phyloP scores from a whole-genome alignment of 768 basidiomycete genomes.

The Xerocomellus chrysenteron region DNA sequence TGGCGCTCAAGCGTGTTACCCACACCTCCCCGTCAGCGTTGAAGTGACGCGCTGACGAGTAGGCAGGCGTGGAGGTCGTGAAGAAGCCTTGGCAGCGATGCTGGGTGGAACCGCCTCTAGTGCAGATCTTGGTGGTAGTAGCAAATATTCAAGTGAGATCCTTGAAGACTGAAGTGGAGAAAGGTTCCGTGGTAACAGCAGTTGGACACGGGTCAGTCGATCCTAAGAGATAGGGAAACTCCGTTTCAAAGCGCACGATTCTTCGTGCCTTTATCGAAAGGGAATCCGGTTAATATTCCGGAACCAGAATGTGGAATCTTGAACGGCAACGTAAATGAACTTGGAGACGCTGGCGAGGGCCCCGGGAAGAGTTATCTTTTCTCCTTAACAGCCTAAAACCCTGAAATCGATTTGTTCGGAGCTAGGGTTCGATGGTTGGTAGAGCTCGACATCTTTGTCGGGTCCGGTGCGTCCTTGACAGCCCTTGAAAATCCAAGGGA shows the following conservation, averaged over 20 bases:
- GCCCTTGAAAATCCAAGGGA: conserved; percentile 46
- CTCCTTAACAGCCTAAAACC: conserved; percentile 24
- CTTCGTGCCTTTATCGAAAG: too few species aligned
- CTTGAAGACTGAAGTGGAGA: conserved; percentile 88
- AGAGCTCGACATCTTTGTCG: conserved; percentile 42
- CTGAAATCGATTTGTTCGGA: conserved; percentile 75
- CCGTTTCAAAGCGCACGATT: too few species aligned
- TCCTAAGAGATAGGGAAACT: conserved; percentile 79
- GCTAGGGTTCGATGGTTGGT: conserved; percentile 56
- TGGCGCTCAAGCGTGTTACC: conserved; percentile 84
- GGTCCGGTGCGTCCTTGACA: conserved; percentile 55
- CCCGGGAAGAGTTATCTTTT: conserved; percentile 38
- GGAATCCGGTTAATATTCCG: conserved; percentile 79
- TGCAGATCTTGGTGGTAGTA: conserved; percentile 89
- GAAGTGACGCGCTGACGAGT: conserved; percentile 70
- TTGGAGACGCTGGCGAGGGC: conserved; percentile 62
- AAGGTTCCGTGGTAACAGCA: conserved; percentile 86
- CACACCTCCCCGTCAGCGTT: conserved; percentile 79
- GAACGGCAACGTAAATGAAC: conserved; percentile 70
- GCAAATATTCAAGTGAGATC: conserved; percentile 87
- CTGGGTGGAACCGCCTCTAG: conserved; percentile 75
- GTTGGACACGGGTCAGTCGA: conserved; percentile 86
- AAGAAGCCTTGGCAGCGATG: conserved; percentile 77
- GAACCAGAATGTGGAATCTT: conserved; percentile 70
- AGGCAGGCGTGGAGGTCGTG: conserved; percentile 78